A percentile compares a stretch with the other conserved stretches of the same genome.
These are phyloP conservation scores for Petunia secreta DNA, from an alignment of 257 asterid genomes.

Conservation along the genomic window DNA sequence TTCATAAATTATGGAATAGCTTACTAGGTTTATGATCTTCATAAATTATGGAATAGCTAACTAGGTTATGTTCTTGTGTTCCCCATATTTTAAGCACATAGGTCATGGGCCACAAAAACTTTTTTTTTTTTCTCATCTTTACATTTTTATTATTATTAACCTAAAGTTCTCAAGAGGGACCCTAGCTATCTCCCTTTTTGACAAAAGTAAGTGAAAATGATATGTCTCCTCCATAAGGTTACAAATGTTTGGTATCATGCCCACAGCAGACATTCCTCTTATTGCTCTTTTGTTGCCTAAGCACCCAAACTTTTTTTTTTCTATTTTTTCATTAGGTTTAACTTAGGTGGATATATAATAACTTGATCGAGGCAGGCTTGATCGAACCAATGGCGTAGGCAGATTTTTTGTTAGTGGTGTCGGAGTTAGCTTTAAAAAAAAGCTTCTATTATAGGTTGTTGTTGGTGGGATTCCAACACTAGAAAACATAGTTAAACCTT, in stretches of 20 bases:
- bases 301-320: neutral
- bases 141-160: neutral
- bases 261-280: constrained; percentile 42
- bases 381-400: too few species aligned
- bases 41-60: constrained; percentile 35
- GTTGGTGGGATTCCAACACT: too few species aligned
- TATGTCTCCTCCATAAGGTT: constrained; percentile 46
- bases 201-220: constrained; percentile 55
- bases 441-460: too few species aligned
- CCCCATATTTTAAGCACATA: constrained; percentile 49
- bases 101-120: constrained; percentile 40
- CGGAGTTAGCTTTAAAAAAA: too few species aligned
- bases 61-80: constrained; percentile 45
- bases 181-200: constrained; percentile 14
- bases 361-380: too few species aligned
- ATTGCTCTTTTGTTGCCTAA: constrained; percentile 25
- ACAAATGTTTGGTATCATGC: constrained; percentile 41
- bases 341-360: too few species aligned
- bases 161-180: neutral
- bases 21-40: constrained; percentile 28
- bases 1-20: constrained; percentile 35
- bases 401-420: too few species aligned
- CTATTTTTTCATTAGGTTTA: neutral
- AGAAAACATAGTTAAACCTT: too few species aligned
- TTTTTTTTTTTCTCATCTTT: neutral